Percentiles rank a stretch among this genome's conserved stretches.
Evolutionary conservation across 495 filamentous ascomycete genomes (phyloP).

Genomic region (Penicillium chermesinum): DNA sequence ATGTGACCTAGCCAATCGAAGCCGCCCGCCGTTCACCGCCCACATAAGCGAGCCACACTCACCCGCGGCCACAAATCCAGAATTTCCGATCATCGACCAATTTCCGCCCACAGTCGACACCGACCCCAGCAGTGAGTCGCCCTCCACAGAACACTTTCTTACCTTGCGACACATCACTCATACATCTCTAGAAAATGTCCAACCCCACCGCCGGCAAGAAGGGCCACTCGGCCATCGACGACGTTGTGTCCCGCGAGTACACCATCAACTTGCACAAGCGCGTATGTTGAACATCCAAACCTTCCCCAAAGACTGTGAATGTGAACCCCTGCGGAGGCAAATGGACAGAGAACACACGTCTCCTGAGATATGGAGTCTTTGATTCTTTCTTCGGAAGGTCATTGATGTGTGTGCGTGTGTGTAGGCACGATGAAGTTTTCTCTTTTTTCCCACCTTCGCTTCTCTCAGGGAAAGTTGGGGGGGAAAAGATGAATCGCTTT

Average conservation of each 20-base stretch:
- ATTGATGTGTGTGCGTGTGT: conserved; percentile 19
- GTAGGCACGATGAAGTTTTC: neutral
- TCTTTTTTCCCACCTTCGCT: neutral
- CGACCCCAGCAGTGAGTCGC: conserved; percentile 38
- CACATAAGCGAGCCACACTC: conserved; percentile 45
- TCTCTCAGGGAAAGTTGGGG: neutral
- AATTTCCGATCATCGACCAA: conserved; percentile 37
- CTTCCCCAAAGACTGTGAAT: conserved; percentile 20
- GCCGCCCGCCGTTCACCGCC: neutral
- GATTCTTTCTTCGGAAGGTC: conserved; percentile 12
- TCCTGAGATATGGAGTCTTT: conserved; percentile 22
- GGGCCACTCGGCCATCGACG: conserved; percentile 86
- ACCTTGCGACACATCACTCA: neutral
- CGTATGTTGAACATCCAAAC: conserved; percentile 60
- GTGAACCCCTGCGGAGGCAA: conserved; percentile 23
- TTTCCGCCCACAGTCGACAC: conserved; percentile 42
- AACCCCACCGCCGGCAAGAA: conserved; percentile 62
- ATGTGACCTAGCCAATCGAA: conserved; percentile 10
- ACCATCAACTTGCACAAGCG: conserved; percentile 99
- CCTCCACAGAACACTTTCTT: neutral
- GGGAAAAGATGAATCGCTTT: neutral
- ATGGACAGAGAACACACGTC: conserved; percentile 29
- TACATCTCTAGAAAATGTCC: conserved; percentile 62
- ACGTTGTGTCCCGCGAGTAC: conserved; percentile 99
- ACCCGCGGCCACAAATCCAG: conserved; percentile 35